phyloP scores from a whole-genome alignment of 345 rosid genomes.

The Cardamine resedifolia region DNA sequence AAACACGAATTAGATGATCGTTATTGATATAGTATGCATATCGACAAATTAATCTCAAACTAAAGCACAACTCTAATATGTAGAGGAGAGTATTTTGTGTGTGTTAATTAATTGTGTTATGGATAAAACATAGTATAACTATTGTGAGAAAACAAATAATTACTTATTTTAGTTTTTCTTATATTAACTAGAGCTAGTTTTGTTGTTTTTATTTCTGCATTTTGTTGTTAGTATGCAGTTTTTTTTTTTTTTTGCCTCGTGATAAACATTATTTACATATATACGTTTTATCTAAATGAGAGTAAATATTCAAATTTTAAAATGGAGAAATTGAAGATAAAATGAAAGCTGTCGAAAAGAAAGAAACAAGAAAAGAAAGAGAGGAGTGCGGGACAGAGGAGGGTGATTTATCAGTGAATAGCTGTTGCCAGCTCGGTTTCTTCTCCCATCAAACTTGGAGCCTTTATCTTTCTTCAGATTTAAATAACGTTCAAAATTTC shows the following conservation, averaged over 20 bases:
- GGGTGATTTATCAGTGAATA: constrained; percentile 38
- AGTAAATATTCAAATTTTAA: constrained; percentile 7
- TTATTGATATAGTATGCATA: background rate
- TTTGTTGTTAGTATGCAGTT: background rate
- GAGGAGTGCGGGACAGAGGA: constrained; percentile 39
- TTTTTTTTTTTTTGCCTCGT: background rate
- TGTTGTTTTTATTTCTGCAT: background rate
- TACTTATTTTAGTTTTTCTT: background rate
- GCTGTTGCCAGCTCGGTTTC: constrained; percentile 41
- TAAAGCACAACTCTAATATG: background rate
- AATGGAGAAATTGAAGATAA: background rate
- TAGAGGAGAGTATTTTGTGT: background rate
- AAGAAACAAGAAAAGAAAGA: constrained; percentile 29
- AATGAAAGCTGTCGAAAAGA: constrained; percentile 38
- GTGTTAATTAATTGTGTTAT: background rate
- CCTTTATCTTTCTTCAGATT: constrained; percentile 20
- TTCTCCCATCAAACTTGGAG: constrained; percentile 41
- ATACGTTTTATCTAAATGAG: background rate
- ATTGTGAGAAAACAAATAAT: background rate
- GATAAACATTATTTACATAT: background rate
- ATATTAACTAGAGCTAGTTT: background rate
- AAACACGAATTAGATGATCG: background rate
- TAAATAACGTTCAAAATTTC: constrained; percentile 17
- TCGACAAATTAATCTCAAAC: background rate
- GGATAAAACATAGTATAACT: background rate